Evolutionary conservation across 1,284 basidiomycete genomes (phyloP), one percentile per base, ranked within the genome.

Genomic region (Tilletia horrida): DNA sequence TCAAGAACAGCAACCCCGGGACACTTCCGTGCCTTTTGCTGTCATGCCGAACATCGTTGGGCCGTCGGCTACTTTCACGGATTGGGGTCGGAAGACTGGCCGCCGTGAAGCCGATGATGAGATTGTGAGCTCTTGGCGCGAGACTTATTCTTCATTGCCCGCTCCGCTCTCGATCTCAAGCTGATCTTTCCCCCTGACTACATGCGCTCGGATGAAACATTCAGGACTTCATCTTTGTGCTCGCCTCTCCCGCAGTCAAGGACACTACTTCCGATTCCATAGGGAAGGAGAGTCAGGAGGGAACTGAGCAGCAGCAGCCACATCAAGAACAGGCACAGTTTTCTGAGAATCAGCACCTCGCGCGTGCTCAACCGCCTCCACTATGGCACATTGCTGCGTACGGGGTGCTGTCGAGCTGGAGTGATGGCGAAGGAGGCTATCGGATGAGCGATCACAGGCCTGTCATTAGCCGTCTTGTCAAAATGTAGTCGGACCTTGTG

Each of bases 371-470:
- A 35, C 2, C 8, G 35, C 8, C 44, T 13, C 42, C 4, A 8
- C 62, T 66, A 13, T 76, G 73, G 75, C 66, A 40, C 14, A 74
- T 76, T 13, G 62, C 57, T 18, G 61, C 72, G 0, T 70, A 67
- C 23, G 75, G 72, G 0, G 69, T 70, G 1, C 66, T 76, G 1
- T 66, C 70, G 4, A 75, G 70, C 43, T 76, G 75, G 75, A 73
- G 72, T 57, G 72, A 73, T 35, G 71, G 66, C 11, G 75, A 76
- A 62, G 75, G 70, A 2, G 73, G 73, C 3, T 71, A 71, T 57
- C 66, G 71, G 44, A 69, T 73, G 42, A 71, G 69, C 27, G 75
- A 76, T 59, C 75, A 76, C 57, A 63, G 73, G 1, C 70, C 75
- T 7, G 67, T 76, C 8, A 69, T 69, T 57, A 45, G 71, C 2